Evolutionary conservation across 306 rosid genomes (phyloP), one percentile per base, ranked within the genome.

Genomic region (Dalbergia oliveri): DNA sequence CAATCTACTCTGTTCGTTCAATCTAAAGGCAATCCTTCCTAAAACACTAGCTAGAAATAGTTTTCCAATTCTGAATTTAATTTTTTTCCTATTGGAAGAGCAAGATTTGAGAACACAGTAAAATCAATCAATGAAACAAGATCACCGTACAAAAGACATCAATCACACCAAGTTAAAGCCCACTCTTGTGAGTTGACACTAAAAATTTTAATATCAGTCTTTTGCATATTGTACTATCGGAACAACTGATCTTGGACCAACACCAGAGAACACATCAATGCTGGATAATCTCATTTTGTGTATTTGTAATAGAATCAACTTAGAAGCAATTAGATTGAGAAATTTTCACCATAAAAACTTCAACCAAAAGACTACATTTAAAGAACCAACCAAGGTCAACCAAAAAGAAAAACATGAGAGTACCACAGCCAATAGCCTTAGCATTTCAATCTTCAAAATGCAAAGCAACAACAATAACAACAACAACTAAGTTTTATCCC

Each of bases 161-260:
- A n/a, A 45, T 44, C 60, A 11, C 3, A 61, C 34, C 18, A 11
- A 45, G 35, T 31, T 47, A 74, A 44, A 1, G n/a, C 59, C 49
- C 16, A 13, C 16, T 61, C 70, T 16, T 61, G 31, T n/a, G 51
- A 31, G 3, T 33, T n/a, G 61, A 62, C 35, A 43, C 56, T 31
- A 12, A 45, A 16, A 60, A 26, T 61, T 74, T 2, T 44, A 61
- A 60, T 59, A 75, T 21, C 6, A 21, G 19, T 43, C n/a, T 45
- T 75, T 16, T n/a, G 45, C 19, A 31, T 15, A n/a, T n/a, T n/a
- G n/a, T 10, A 8, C 9, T 45, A 26, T 45, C 59, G 60, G 34
- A 34, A 53, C 56, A 13, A 76, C 56, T 75, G 18, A 63, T 44
- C 45, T 11, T 50, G n/a, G 53, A 53, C 13, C 81, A 66, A 76